A percentile compares a stretch with the other conserved stretches of the same genome.
Evolutionary conservation across 1,284 basidiomycete genomes (phyloP).

Genomic region (Leccinum ponderosum): DNA sequence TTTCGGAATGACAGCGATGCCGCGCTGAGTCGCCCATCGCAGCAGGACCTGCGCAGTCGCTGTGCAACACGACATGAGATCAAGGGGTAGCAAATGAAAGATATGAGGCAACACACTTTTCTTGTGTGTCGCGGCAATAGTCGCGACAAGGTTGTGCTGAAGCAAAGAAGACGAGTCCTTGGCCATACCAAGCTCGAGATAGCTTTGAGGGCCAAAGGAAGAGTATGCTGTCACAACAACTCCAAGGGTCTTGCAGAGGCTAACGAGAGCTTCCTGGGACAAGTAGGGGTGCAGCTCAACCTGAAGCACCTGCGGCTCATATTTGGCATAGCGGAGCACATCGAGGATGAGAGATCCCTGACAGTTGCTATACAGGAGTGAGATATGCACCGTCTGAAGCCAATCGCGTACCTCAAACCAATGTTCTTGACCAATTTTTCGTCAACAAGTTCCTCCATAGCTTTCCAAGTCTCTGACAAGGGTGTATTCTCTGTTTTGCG

Average conservation of each 20-base stretch:
- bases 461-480: slow-evolving; percentile 74
- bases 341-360: slow-evolving; percentile 65
- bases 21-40: slow-evolving; percentile 77
- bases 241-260: slow-evolving; percentile 56
- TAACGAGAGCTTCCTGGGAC: slow-evolving; percentile 64
- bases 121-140: slow-evolving; percentile 50
- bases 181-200: slow-evolving; percentile 61
- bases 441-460: slow-evolving; percentile 75
- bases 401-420: slow-evolving; percentile 46
- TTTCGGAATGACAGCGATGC: slow-evolving; percentile 80
- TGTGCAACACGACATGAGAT: slow-evolving; percentile 24
- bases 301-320: slow-evolving; percentile 72
- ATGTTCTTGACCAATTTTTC: slow-evolving; percentile 72
- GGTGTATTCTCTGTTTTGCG: slow-evolving; percentile 54
- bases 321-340: slow-evolving; percentile 69
- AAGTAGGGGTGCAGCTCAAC: slow-evolving; percentile 80
- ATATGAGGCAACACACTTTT: slow-evolving; percentile 48
- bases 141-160: slow-evolving; percentile 46
- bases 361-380: slow-evolving; percentile 51
- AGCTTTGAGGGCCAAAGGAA: slow-evolving; percentile 73
- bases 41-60: slow-evolving; percentile 67
- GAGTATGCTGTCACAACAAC: slow-evolving; percentile 80
- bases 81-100: not conserved
- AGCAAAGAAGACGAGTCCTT: slow-evolving; percentile 54
- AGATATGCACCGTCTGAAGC: not conserved